Conservation (phyloP, 371 early-diverging fungal species). For the Mortierella sp. region DNA sequence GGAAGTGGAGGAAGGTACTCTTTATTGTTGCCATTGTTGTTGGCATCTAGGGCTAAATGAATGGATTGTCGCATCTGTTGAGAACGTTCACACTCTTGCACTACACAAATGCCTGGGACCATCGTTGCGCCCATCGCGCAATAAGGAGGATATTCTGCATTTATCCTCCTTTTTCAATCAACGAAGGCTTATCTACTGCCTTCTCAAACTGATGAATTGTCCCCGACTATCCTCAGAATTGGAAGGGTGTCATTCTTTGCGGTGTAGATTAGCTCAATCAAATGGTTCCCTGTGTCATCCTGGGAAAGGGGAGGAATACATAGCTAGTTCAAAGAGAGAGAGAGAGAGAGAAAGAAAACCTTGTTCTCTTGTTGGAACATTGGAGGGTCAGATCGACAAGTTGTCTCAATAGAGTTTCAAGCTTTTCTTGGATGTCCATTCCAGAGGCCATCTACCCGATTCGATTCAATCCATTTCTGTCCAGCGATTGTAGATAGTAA, state of each 20-base stretch:
- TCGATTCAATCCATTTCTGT: too few species aligned
- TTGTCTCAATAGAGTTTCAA: too few species aligned
- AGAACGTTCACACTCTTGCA: neutral
- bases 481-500: too few species aligned
- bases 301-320: neutral
- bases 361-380: too few species aligned
- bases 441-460: too few species aligned
- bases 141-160: neutral
- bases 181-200: neutral
- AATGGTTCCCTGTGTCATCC: neutral
- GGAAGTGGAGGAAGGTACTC: too few species aligned
- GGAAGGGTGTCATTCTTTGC: neutral
- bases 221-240: neutral
- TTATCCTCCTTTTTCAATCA: neutral
- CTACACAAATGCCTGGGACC: neutral
- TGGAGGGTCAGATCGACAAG: too few species aligned
- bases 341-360: neutral
- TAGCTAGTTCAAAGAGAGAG: too few species aligned
- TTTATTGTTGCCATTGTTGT: too few species aligned
- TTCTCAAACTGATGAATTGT: neutral
- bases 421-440: too few species aligned
- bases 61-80: too few species aligned
- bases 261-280: neutral
- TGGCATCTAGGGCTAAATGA: too few species aligned
- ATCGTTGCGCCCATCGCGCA: neutral